Base-by-base conservation (phyloP, 2,329 filamentous ascomycete genomes). In the Chaetomium sp. region DNA sequence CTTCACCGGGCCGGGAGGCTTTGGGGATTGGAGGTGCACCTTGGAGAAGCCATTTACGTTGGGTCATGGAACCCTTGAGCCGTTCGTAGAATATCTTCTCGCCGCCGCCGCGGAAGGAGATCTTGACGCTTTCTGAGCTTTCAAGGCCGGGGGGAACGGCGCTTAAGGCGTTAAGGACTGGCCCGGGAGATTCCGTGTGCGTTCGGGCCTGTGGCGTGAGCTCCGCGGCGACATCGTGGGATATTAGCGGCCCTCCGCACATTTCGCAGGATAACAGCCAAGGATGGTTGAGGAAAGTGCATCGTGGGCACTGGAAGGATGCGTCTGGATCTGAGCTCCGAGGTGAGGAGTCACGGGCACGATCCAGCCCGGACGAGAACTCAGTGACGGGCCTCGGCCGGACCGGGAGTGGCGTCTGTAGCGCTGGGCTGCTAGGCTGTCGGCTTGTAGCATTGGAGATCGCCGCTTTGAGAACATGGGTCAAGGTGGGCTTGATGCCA, bases 11-110 rank as follows among this genome's bases (percentile, higher is more conserved):
- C 6, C 78, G 75, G 38, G 76, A 81, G 33, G 85, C 84, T 67
- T 84, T 89, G 0, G 95, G 95, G 21, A 95, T 87, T 0, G 94
- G 93, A 1, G 95, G 95, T 0, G 95, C 95, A 73, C 91, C 89
- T 63, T 95, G 90, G 0, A 97, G 83, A 3, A 99, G 83, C 95
- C 95, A 99, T 81, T 98, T 98, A 16, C 95, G 87, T 76, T 99
- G 95, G 1, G 93, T 88, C 77, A 98, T 85, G 9, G 93, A 90
- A 7, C 88, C 88, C 73, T 96, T 98, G 2, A 99, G 82, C 56
- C 93, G 85, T 71, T 98, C 95, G 70, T 91, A 88, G 69, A 99
- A 97, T 6, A 92, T 89, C 77, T 93, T 94, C 66, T 93, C 94
- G 0, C 95, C 95, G 2, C 94, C 93, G 38, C 83, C 86, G 35